Evolutionary conservation across 495 filamentous ascomycete genomes (phyloP).

Genomic region (Lasiosphaeria hispida): DNA sequence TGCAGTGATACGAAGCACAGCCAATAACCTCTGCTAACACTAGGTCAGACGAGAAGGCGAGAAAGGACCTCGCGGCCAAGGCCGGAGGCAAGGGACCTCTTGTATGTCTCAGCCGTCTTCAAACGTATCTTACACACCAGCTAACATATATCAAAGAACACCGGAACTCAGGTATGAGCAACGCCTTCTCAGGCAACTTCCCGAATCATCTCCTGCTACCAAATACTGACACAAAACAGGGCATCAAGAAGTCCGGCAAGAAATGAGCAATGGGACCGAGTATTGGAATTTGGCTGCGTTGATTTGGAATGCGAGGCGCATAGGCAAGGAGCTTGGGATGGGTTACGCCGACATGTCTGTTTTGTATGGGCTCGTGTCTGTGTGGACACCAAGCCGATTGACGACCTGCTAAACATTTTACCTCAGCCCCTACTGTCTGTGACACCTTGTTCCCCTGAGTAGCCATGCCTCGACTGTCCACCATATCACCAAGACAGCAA

Average conservation of each 20-base stretch:
- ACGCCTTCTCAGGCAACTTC: background rate
- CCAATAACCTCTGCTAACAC: constrained; percentile 11
- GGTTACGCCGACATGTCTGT: background rate
- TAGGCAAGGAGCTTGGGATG: constrained; percentile 16
- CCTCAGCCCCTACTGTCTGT: no score
- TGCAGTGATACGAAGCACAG: background rate
- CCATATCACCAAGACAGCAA: no score
- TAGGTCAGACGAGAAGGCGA: constrained; percentile 67
- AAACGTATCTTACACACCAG: constrained; percentile 26
- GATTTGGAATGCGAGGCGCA: constrained; percentile 3
- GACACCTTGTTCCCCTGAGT: no score
- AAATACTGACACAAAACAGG: constrained; percentile 29
- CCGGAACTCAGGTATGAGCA: constrained; percentile 55
- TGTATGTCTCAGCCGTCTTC: constrained; percentile 16
- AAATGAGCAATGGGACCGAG: constrained; percentile 51
- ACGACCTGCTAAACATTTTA: background rate
- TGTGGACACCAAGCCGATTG: background rate
- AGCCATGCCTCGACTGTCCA: no score
- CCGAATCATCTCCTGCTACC: background rate
- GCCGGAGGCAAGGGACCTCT: constrained; percentile 55
- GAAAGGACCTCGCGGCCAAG: constrained; percentile 69
- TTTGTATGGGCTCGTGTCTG: background rate
- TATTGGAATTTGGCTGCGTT: constrained; percentile 13
- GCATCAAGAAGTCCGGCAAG: constrained; percentile 91
- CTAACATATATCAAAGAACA: constrained; percentile 46